Conservation (phyloP, 768 basidiomycete species). For the Leccinum uliginosum region DNA sequence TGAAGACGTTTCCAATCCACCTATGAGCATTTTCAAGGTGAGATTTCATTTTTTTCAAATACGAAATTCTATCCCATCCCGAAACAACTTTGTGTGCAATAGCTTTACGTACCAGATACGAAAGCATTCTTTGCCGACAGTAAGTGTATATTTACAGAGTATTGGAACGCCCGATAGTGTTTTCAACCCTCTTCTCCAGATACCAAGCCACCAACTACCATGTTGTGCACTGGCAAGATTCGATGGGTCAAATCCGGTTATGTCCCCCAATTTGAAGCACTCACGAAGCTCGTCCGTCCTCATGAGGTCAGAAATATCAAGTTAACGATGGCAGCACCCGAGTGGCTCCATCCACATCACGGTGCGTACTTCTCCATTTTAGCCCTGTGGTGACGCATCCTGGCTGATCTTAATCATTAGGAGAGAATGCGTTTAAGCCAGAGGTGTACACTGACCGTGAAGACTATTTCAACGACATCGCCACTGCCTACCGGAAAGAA, state of each 20-base stretch:
- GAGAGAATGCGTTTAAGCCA: slow-evolving; percentile 20
- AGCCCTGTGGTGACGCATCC: background rate
- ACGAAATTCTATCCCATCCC: too few relatives aligned
- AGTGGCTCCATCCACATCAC: slow-evolving; percentile 68
- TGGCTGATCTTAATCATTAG: background rate
- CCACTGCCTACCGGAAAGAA: slow-evolving; percentile 42
- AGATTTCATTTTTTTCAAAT: background rate
- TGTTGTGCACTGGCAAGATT: slow-evolving; percentile 51
- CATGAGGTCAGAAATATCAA: slow-evolving; percentile 68
- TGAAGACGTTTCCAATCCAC: slow-evolving; percentile 22
- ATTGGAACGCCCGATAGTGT: background rate
- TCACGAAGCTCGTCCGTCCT: slow-evolving; percentile 53
- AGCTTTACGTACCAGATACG: slow-evolving; percentile 27
- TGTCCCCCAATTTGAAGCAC: slow-evolving; percentile 55
- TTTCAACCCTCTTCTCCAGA: slow-evolving; percentile 7
- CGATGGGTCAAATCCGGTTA: slow-evolving; percentile 59
- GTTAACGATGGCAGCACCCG: slow-evolving; percentile 66
- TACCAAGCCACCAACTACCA: slow-evolving; percentile 19
- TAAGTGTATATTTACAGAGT: background rate
- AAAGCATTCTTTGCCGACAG: slow-evolving; percentile 17
- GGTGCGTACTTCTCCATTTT: slow-evolving; percentile 33
- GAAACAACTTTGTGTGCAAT: background rate
- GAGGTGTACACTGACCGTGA: slow-evolving; percentile 25
- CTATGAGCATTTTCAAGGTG: slow-evolving; percentile 26
- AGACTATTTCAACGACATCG: slow-evolving; percentile 48